These are phyloP conservation scores for Mycena crocata DNA, from an alignment of 768 basidiomycete genomes.

Conservation along the genomic window DNA sequence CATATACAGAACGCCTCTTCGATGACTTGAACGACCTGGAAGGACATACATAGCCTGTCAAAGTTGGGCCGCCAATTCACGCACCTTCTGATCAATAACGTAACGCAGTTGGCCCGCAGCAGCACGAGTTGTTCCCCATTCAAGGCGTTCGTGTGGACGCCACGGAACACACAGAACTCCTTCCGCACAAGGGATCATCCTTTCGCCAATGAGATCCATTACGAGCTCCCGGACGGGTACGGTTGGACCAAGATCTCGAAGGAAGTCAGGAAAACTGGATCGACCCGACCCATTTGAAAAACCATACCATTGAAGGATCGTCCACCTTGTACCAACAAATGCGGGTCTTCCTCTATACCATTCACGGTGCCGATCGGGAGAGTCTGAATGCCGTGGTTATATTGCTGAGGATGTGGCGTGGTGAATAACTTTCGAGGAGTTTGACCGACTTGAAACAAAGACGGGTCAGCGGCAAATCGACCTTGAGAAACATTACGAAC, in stretches of 20 bases:
- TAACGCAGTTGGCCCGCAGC: slow-evolving; percentile 69
- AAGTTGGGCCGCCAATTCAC: too few relatives aligned
- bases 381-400: slow-evolving; percentile 75
- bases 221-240: slow-evolving; percentile 62
- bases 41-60: too few relatives aligned
- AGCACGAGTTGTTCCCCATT: slow-evolving; percentile 66
- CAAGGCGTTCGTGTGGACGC: slow-evolving; percentile 74
- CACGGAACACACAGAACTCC: slow-evolving; percentile 69
- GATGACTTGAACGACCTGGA: slow-evolving; percentile 77
- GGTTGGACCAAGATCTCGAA: slow-evolving; percentile 60
- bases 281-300: background rate
- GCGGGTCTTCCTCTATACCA: slow-evolving; percentile 88
- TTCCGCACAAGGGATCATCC: slow-evolving; percentile 70
- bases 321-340: slow-evolving; percentile 69
- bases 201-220: slow-evolving; percentile 69
- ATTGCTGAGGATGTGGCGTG: slow-evolving; percentile 78
- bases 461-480: background rate
- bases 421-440: slow-evolving; percentile 90
- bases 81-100: slow-evolving; percentile 71
- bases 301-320: slow-evolving; percentile 67
- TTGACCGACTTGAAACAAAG: slow-evolving; percentile 75
- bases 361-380: slow-evolving; percentile 78
- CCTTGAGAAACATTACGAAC: slow-evolving; percentile 51
- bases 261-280: background rate
- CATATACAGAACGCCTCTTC: slow-evolving; percentile 81